A percentile compares a stretch with the other conserved stretches of the same genome.
Conservation (phyloP, 1,284 basidiomycete species). For the Cryptococcus sp. region DNA sequence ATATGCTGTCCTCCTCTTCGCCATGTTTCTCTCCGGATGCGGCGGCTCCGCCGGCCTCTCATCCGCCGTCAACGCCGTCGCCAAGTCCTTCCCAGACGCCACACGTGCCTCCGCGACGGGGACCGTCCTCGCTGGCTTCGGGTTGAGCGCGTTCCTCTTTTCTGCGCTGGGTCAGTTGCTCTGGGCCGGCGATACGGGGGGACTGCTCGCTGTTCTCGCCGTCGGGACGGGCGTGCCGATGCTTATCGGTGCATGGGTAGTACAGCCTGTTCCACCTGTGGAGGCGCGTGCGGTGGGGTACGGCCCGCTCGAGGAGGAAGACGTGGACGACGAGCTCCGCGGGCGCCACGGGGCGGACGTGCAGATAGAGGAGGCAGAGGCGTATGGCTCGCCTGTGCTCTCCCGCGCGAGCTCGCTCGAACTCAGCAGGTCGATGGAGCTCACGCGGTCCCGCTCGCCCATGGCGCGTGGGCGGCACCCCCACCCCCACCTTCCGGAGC, state of each 20-base stretch:
- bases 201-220: constrained; percentile 65
- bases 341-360: not conserved
- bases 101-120: constrained; percentile 65
- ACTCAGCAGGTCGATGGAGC: constrained; percentile 28
- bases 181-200: constrained; percentile 67
- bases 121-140: constrained; percentile 75
- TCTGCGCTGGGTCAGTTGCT: constrained; percentile 62
- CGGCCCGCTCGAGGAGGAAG: constrained; percentile 15
- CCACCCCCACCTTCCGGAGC: not conserved
- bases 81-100: constrained; percentile 47
- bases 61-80: constrained; percentile 47
- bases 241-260: constrained; percentile 62
- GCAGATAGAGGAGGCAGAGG: constrained; percentile 1
- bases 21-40: constrained; percentile 45
- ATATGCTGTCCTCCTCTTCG: constrained; percentile 33
- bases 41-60: constrained; percentile 47
- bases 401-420: constrained; percentile 29
- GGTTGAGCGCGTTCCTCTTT: constrained; percentile 76
- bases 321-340: constrained; percentile 20
- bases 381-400: constrained; percentile 1
- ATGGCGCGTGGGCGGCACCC: constrained; percentile 10
- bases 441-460: constrained; percentile 30
- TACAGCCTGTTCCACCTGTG: constrained; percentile 58
- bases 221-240: constrained; percentile 67
- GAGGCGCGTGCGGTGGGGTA: not conserved